Evolutionary conservation across 2,329 filamentous ascomycete species (phyloP), one percentile per base, ranked within the genome.

Genomic region (Botrytis tulipae): DNA sequence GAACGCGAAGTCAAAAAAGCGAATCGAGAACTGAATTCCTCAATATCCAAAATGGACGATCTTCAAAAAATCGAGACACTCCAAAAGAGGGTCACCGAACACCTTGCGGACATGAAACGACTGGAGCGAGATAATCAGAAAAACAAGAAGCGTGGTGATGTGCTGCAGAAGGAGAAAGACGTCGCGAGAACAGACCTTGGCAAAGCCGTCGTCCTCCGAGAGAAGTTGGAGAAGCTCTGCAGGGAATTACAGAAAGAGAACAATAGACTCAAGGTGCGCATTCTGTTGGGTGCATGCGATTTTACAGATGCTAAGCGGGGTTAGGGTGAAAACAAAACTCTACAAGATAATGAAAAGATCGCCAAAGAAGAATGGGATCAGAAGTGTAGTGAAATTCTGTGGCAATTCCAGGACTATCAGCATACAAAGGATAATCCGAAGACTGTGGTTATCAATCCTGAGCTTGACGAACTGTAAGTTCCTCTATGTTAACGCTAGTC

Each of bases 151-250:
- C 92, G 94, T 37, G 93, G 93, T 40, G 96, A 99, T 82, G 92
- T 94, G 80, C 84, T 99, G 72, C 96, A 99, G 83, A 99, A 98
- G 82, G 96, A 99, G 80, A 97, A 97, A 82, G 96, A 99, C 81
- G 91, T 93, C 77, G 92, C 92, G 73, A 90, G 94, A 78, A 92
- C 91, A 65, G 96, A 99, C 82, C 86, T 97, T 73, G 95, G 90
- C 84, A 97, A 97, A 84, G 95, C 95, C 35, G 91, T 93, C 32
- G 92, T 91, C 1, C 89, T 98, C 81, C 98, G 97, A 82, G 95
- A 98, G 82, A 98, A 98, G 84, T 86, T 99, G 63, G 96, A 99
- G 83, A 99, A 98, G 82, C 86, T 99, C 46, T 98, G 95, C 79
- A 88, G 96, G 73, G 96, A 99, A 82, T 87, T 99, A 72, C 96